Base-by-base conservation (phyloP, 2,329 filamentous ascomycete genomes). In the Achaetomium macrosporum region DNA sequence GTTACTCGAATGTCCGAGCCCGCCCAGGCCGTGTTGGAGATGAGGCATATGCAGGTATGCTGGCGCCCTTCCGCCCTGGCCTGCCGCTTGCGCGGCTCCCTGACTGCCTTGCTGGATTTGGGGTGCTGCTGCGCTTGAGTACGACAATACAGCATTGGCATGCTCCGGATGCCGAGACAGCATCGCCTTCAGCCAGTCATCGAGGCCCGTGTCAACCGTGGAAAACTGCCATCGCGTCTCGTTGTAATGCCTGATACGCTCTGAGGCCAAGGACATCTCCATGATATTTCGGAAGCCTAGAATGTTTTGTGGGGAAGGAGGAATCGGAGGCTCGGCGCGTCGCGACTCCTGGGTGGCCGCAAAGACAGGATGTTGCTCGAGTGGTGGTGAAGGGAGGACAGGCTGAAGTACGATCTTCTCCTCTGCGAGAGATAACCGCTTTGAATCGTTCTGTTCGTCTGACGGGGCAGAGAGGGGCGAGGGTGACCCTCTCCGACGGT, bases 281-380 rank as follows among this genome's bases (percentile, higher is more conserved):
- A 90, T 76, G 56, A 96, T 95, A 53, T 95, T 87, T 47, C 84
- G 81, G 69, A 95, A 91, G 1, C 78, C 73, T 58, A 79, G 76
- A 36, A 80, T 71, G 43, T 73, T 50, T 35, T 37, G 52, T 20
- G 46, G 35, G 51, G 59, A 35, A 52, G 48, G 17, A 47, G 50
- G 13, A 44, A 15, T 35, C 58, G 51, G 13, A 5, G 16, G 20
- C 13, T 33, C 35, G 37, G 44, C 41, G 12, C 41, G 45, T 6
- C 15, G 52, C 19, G 43, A 15, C 36, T 46, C 39, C 8, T 50
- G 37, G n/a, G 10, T 33, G 3, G 43, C 41, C n/a, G 30, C 29
- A 37, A 59, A 19, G 8, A 65, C 64, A n/a, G 68, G 68, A 41
- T 74, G 72, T 25, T 71, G 65, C n/a, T 72, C 68, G 12, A 68